These are phyloP conservation scores for Aegilops speltoides DNA, from an alignment of 176 grass and related monocot species.

Conservation along the genomic window DNA sequence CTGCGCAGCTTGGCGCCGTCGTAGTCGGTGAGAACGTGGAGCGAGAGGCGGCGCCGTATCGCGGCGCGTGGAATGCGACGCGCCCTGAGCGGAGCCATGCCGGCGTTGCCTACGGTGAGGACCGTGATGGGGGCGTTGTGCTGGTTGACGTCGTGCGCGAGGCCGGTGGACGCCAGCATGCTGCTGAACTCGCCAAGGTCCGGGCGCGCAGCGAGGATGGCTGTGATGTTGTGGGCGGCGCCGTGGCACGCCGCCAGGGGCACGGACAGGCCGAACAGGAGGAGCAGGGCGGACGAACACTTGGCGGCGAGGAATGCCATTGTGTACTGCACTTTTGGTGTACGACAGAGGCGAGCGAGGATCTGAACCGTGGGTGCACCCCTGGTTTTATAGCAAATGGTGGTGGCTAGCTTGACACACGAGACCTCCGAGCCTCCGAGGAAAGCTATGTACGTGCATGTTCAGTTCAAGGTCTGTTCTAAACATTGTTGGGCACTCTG, in stretches of 20 bases:
- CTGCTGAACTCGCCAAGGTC: slow-evolving; percentile 59
- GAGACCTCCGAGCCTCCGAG: too few relatives aligned
- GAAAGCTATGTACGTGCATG: too few relatives aligned
- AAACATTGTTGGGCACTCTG: too few relatives aligned
- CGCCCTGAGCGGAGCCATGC: slow-evolving; percentile 32
- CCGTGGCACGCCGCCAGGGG: background rate
- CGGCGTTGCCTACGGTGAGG: slow-evolving; percentile 47
- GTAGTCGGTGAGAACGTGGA: slow-evolving; percentile 68
- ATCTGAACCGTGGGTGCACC: background rate
- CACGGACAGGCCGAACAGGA: slow-evolving; percentile 1
- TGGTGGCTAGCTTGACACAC: background rate
- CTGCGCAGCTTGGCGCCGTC: slow-evolving; percentile 49
- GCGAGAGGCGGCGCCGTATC: slow-evolving; percentile 45
- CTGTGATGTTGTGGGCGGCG: slow-evolving; percentile 59
- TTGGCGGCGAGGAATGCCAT: background rate
- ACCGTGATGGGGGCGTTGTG: slow-evolving; percentile 53
- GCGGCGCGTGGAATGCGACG: slow-evolving; percentile 23
- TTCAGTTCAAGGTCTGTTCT: too few relatives aligned
- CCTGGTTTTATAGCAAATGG: slow-evolving; percentile 17
- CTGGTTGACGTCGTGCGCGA: slow-evolving; percentile 48
- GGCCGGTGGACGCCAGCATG: slow-evolving; percentile 38
- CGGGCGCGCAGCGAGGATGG: slow-evolving; percentile 47
- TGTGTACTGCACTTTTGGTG: background rate
- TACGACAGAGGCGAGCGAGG: background rate
- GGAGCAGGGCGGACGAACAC: background rate